phyloP scores from a whole-genome alignment of 2,329 filamentous ascomycete species.

The Fusarium equiseti region DNA sequence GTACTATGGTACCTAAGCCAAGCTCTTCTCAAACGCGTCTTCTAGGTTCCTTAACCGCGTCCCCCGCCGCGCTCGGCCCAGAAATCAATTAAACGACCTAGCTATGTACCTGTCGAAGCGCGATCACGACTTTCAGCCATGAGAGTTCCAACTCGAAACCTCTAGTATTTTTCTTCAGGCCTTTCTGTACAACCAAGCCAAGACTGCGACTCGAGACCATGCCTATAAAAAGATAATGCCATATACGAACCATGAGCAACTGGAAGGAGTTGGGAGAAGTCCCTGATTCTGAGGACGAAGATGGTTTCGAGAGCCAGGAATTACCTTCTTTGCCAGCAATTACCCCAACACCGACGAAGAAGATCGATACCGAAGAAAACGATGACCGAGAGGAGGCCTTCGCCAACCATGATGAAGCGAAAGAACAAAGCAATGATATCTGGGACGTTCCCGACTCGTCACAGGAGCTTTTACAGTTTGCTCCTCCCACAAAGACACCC shows the following conservation, averaged over 20 bases:
- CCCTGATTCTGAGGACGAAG: slow-evolving; percentile 64
- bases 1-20: background rate
- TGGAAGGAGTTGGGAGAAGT: slow-evolving; percentile 65
- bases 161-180: slow-evolving; percentile 3
- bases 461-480: slow-evolving; percentile 31
- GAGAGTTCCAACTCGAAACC: slow-evolving; percentile 13
- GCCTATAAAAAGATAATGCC: slow-evolving; percentile 47
- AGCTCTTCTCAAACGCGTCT: slow-evolving; percentile 46
- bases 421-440: slow-evolving; percentile 43
- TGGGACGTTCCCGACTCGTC: slow-evolving; percentile 57
- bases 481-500: slow-evolving; percentile 5
- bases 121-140: slow-evolving; percentile 17
- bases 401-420: slow-evolving; percentile 1
- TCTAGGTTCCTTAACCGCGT: slow-evolving; percentile 43
- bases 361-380: slow-evolving; percentile 3
- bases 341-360: background rate
- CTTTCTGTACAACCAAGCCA: background rate
- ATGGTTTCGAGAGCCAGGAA: slow-evolving; percentile 56
- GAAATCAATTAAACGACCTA: slow-evolving; percentile 37
- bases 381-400: background rate
- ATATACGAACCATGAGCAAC: slow-evolving; percentile 55
- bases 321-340: slow-evolving; percentile 17
- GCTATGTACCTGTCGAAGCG: slow-evolving; percentile 17
- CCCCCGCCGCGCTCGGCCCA: slow-evolving; percentile 34
- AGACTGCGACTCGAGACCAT: slow-evolving; percentile 9